Base-by-base conservation (phyloP, 202 grass and related monocot species). In the Saccharum hybrid region DNA sequence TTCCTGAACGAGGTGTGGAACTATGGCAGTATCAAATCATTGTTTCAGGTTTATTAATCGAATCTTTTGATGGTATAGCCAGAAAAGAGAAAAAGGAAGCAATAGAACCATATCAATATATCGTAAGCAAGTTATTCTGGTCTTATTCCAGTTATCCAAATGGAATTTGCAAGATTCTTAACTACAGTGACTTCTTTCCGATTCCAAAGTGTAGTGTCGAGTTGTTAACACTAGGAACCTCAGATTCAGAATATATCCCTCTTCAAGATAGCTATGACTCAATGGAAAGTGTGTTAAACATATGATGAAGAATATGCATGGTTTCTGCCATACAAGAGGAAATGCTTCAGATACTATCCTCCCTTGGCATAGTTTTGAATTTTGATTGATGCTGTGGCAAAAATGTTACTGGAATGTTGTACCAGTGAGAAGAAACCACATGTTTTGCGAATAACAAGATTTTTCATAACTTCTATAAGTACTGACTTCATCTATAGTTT, bases 231-330 rank as follows among this genome's bases (percentile, higher is more conserved):
- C 54, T 66, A 64, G 3, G 13, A 54, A 33, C 10, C 43, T 33
- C 16, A 77, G 60, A 63, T 77, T 33, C 16, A 81, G 66, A 89
- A 85, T 77, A 89, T 77, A 46, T 81, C 26, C 82, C 22, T 68
- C 43, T 45, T 36, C 43, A 63, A 84, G 31, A 63, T 71, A 76
- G 34, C 10, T 63, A 82, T 54, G 12, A 49, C 68, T 79, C 61
- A 72, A 78, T 40, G 13, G 19, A 66, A 81, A 71, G 31, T 1
- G 26, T 34, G 22, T 39, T 28, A 52, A n/a, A 14, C 56, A 77
- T 65, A 81, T 38, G 54, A 21, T 59, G 34, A 23, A 71, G 34
- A 54, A 76, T 72, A 38, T 45, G 4, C 45, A 19, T 38, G 10
- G 56, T 33, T 10, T 85, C 18, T 77, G 36, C 4, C 4, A 28